phyloP scores from a whole-genome alignment of 129 eudicot species.

The Apium graveolens region DNA sequence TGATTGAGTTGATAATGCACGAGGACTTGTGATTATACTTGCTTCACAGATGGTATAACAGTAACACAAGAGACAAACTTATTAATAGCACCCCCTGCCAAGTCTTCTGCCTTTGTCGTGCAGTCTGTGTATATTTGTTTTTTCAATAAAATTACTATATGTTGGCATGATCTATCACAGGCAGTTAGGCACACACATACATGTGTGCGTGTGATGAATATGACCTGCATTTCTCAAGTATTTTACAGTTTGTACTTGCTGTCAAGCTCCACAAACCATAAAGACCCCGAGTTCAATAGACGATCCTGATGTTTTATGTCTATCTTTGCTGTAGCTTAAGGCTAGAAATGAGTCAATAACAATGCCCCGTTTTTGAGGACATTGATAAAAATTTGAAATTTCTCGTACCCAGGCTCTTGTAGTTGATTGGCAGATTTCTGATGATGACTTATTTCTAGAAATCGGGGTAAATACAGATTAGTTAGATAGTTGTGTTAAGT shows the following conservation, averaged over 20 bases:
- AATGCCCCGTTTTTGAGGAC: neutral
- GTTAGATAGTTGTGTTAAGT: no score
- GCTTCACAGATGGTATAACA: neutral
- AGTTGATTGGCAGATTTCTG: no score
- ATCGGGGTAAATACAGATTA: no score
- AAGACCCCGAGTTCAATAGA: no score
- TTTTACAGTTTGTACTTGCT: no score
- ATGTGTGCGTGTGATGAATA: no score
- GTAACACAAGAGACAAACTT: neutral
- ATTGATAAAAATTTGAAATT: neutral
- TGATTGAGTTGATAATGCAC: neutral
- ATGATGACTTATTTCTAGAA: no score
- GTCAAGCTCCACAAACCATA: no score
- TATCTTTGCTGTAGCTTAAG: no score
- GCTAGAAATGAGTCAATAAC: neutral
- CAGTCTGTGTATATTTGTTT: neutral
- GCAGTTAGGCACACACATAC: no score
- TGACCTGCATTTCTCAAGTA: no score
- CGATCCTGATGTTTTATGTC: no score
- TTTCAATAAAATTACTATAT: neutral
- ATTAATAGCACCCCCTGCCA: neutral
- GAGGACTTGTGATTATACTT: neutral
- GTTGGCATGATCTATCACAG: neutral
- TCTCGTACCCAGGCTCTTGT: neutral
- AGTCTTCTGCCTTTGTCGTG: constrained; percentile 5